These are phyloP conservation scores for Ophiostoma novo-ulmi DNA, from an alignment of 2,329 filamentous ascomycete genomes.

Conservation along the genomic window DNA sequence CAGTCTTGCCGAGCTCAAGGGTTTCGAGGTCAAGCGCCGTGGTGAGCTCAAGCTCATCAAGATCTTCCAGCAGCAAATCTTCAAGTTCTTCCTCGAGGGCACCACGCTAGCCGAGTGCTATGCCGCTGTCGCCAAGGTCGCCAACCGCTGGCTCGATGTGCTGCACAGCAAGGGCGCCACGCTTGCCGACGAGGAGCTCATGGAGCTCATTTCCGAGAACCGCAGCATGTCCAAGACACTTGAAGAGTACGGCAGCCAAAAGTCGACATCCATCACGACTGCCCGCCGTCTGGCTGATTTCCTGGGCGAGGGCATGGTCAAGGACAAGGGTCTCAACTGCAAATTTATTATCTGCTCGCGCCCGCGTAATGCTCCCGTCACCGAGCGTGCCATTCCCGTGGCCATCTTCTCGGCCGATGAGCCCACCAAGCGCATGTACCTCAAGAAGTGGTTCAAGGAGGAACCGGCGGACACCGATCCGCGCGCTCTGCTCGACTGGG, in stretches of 20 bases:
- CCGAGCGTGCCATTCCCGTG: slow-evolving; percentile 87
- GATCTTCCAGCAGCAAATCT: slow-evolving; percentile 98
- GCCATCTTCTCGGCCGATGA: slow-evolving; percentile 96
- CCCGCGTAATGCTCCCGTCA: slow-evolving; percentile 85
- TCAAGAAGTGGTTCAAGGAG: slow-evolving; percentile 93
- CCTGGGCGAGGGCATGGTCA: slow-evolving; percentile 95
- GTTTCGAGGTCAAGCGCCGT: slow-evolving; percentile 94
- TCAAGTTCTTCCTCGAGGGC: slow-evolving; percentile 97
- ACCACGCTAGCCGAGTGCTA: slow-evolving; percentile 85
- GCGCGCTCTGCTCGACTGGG: slow-evolving; percentile 85
- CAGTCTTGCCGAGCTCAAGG: slow-evolving; percentile 89
- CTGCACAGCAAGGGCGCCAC: slow-evolving; percentile 82
- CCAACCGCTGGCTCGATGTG: slow-evolving; percentile 95
- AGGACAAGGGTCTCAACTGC: slow-evolving; percentile 98
- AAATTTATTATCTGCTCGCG: slow-evolving; percentile 96
- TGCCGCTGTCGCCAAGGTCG: slow-evolving; percentile 83
- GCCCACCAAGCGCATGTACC: slow-evolving; percentile 76
- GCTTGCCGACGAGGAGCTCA: slow-evolving; percentile 91
- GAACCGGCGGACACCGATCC: slow-evolving; percentile 89
- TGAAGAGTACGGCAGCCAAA: slow-evolving; percentile 91
- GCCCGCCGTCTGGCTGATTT: slow-evolving; percentile 94
- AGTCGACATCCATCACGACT: slow-evolving; percentile 98
- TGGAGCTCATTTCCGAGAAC: slow-evolving; percentile 99
- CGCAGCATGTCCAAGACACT: slow-evolving; percentile 96
- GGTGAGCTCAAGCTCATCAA: slow-evolving; percentile 99